Evolutionary conservation across 1,284 basidiomycete genomes (phyloP).

Genomic region (Fomitopsis palustris): DNA sequence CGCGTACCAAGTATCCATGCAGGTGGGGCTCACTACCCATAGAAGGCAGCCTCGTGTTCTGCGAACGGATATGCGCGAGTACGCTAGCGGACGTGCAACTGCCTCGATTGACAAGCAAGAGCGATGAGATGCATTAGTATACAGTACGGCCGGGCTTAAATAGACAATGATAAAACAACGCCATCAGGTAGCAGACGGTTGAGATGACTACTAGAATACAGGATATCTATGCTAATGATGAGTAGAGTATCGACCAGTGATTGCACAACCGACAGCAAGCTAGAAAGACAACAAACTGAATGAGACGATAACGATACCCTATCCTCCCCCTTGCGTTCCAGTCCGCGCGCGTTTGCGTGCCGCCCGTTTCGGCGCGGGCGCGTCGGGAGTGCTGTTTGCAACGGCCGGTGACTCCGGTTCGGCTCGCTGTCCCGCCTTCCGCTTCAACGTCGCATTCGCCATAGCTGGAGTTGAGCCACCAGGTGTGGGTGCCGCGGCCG

Average conservation of each 20-base stretch:
- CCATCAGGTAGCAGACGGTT: constrained; percentile 23
- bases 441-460: constrained; percentile 55
- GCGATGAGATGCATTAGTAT: constrained; percentile 21
- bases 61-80: background rate
- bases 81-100: background rate
- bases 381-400: constrained; percentile 34
- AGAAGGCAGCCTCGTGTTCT: background rate
- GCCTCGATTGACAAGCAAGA: background rate
- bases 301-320: constrained; percentile 18
- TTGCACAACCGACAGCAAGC: constrained; percentile 28
- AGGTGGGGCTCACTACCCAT: background rate
- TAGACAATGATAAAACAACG: constrained; percentile 29
- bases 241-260: constrained; percentile 30
- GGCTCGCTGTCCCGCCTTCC: constrained; percentile 44
- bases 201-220: constrained; percentile 35
- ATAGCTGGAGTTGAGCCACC: constrained; percentile 43
- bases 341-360: constrained; percentile 50
- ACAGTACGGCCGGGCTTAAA: constrained; percentile 26
- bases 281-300: constrained; percentile 28
- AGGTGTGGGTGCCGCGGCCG: constrained; percentile 29
- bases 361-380: constrained; percentile 44
- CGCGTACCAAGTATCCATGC: background rate
- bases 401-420: constrained; percentile 52
- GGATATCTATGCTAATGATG: constrained; percentile 38
- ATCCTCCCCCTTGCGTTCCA: constrained; percentile 32